Conservation (phyloP, 2,329 filamentous ascomycete genomes). For the Neopestalotiopsis sp. region DNA sequence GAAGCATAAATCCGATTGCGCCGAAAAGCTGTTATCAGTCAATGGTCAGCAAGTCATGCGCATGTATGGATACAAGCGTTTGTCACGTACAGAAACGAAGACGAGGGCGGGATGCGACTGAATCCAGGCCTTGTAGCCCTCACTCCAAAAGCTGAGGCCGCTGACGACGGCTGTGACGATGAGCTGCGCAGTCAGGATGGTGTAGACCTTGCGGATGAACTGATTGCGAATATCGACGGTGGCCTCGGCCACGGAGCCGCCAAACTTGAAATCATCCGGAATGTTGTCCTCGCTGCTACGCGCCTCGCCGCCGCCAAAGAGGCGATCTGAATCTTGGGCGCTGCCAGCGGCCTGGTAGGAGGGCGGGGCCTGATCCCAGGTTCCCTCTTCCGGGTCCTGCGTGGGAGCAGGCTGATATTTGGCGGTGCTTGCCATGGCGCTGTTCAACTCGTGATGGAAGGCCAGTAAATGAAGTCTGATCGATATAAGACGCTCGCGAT, state of each 20-base stretch:
- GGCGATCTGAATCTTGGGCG: slow-evolving; percentile 57
- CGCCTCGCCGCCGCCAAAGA: slow-evolving; percentile 70
- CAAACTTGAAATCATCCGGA: slow-evolving; percentile 99
- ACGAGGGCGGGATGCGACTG: slow-evolving; percentile 83
- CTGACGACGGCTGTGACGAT: slow-evolving; percentile 82
- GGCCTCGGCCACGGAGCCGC: slow-evolving; percentile 89
- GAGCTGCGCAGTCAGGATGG: slow-evolving; percentile 94
- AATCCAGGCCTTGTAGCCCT: slow-evolving; percentile 83
- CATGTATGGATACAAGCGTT: not conserved
- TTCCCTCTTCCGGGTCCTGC: slow-evolving; percentile 82
- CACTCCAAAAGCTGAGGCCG: slow-evolving; percentile 84
- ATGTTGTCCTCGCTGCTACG: slow-evolving; percentile 87
- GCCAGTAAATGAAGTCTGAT: not conserved
- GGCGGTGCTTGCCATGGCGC: slow-evolving; percentile 72
- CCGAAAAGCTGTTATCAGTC: slow-evolving; percentile 65
- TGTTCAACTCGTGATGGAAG: not conserved
- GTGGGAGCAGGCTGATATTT: slow-evolving; percentile 86
- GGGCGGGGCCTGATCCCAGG: slow-evolving; percentile 72
- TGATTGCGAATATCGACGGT: slow-evolving; percentile 96
- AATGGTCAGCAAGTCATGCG: not conserved
- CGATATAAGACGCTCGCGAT: not conserved
- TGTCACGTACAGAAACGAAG: slow-evolving; percentile 72
- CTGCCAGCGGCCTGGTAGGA: slow-evolving; percentile 65
- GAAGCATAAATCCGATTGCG: slow-evolving; percentile 80
- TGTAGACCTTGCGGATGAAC: slow-evolving; percentile 97